Conservation (phyloP, 2,329 filamentous ascomycete genomes). For the Penicillium thymicola region DNA sequence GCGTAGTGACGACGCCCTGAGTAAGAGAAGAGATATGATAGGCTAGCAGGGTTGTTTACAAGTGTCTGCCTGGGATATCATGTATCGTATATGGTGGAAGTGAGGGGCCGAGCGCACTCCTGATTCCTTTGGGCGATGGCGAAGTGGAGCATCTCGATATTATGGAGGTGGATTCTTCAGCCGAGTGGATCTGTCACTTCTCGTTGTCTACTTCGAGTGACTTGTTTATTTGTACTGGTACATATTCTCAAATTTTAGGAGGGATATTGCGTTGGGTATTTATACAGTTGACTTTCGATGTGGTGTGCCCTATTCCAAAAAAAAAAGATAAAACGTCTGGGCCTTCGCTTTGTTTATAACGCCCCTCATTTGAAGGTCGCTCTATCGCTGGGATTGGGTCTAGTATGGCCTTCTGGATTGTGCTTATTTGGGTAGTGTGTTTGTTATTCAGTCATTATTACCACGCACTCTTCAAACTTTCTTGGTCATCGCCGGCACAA, state of each 20-base stretch:
- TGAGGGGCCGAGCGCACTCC: not conserved
- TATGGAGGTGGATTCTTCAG: slow-evolving; percentile 7
- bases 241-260: not conserved
- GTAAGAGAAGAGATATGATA: slow-evolving; percentile 15
- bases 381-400: not conserved
- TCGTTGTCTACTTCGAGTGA: not conserved
- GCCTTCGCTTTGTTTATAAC: not conserved
- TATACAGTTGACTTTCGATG: not conserved
- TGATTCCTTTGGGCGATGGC: not conserved
- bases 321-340: not conserved
- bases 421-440: not conserved
- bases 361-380: not conserved
- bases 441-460: slow-evolving; percentile 4
- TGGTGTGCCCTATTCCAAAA: not conserved
- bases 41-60: slow-evolving; percentile 1
- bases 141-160: not conserved
- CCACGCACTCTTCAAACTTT: not conserved
- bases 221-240: not conserved
- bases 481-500: not conserved
- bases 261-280: not conserved
- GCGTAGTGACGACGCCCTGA: slow-evolving; percentile 12
- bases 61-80: not conserved
- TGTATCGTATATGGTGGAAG: not conserved
- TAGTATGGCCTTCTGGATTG: not conserved
- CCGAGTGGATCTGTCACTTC: slow-evolving; percentile 4